Base-by-base conservation (phyloP, 169 alveolate species). In the Eimeria praecox region DNA sequence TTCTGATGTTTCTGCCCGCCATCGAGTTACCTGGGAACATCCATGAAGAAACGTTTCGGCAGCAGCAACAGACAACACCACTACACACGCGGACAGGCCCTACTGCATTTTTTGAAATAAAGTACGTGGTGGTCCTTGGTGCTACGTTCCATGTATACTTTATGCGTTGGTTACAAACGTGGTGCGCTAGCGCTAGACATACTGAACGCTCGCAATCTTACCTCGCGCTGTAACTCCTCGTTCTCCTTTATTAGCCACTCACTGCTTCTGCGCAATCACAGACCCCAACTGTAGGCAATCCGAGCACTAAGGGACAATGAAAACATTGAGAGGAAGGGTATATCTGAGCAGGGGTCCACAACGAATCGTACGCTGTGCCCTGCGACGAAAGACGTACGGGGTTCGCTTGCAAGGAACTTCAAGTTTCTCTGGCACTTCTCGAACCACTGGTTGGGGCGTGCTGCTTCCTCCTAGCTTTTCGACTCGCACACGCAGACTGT, bases 181-280 rank as follows among this genome's bases (percentile, higher is more conserved):
- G n/a, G 14, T 16, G 82, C 82, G n/a, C n/a, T n/a, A 18, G 52
- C 49, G 30, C 82, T 35, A 8, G 12, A 35, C 49, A 71, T 8
- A 35, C 5, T 30, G 8, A 54, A 24, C 2, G n/a, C 9, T 9
- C 52, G 59, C 0, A 42, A n/a, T 33, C 77, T 87, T 27, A 87
- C 93, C 82, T 87, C 93, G 27, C 64, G 44, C 49, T 64, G 93
- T 46, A 87, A 12, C 33, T 87, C 83, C n/a, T 87, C 93, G 42
- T 87, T 87, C 59, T 87, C 93, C 71, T 87, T 56, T 12, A 10
- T 56, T 22, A 87, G 93, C 93, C 93, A 64, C 16, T 87, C 93
- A 73, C 24, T 87, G 93, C 93, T 87, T 40, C 93, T 87, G 93
- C 44, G 35, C 93, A 87, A n/a, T 18, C 93, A 24, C 8, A 64